Base-by-base conservation (phyloP, 768 basidiomycete species). In the Collybiopsis confluens region DNA sequence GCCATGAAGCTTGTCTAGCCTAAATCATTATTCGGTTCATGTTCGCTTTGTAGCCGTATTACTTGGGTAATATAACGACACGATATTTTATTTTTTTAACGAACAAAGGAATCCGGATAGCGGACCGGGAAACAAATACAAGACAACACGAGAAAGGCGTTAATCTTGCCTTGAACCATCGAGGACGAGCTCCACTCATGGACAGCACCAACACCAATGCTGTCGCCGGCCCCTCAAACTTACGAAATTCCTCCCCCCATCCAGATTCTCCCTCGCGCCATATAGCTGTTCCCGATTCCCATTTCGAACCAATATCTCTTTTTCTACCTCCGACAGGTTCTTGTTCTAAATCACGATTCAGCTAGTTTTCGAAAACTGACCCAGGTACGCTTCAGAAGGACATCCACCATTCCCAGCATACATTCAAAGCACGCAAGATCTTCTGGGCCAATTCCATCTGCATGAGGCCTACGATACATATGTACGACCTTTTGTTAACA, bases 391-490 rank as follows among this genome's bases (percentile, higher is more conserved):
- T 30, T 16, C 30, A 16, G 54, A 58, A 75, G 75, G 62, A 10
- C 70, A 64, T 9, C 68, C 54, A 13, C 45, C 69, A 59, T 70
- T 67, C 21, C 75, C 75, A 36, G 77, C 75, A 24, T 74, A 79
- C 65, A 78, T 92, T 47, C 67, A 76, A 37, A 88, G 89, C 70
- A 90, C 90, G 1, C 82, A 92, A 62, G 90, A 92, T 69, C 82
- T 92, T 48, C 75, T 92, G 53, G 73, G 79, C 42, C 83, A 85
- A 56, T 88, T 92, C 61, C 73, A 79, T 46, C 80, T 92, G 26
- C 76, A 83, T 46, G 61, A 83, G 9, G 83, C 87, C n/a, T 92
- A 92, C 65, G 85, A 90, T 71, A 87, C 84, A 63, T 86, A 91
- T 62, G 90, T 91, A 47, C 77, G 84, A n/a, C 78, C 82, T 10